Evolutionary conservation across 2,329 filamentous ascomycete species (phyloP).

Genomic region (Bertia moriformis): DNA sequence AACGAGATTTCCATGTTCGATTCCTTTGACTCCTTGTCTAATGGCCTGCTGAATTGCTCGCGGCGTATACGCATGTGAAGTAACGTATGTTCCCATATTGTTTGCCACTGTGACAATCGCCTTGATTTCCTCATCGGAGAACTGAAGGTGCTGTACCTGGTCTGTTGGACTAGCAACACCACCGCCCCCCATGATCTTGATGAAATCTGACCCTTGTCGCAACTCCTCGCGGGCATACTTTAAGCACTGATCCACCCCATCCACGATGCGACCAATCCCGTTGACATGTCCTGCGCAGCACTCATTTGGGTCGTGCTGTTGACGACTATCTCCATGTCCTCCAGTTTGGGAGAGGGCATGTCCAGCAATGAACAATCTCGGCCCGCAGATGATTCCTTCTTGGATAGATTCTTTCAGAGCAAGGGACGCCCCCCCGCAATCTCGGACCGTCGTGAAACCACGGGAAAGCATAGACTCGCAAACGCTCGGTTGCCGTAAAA

Average conservation of each 20-base stretch:
- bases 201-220: conserved; percentile 39
- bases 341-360: conserved; percentile 40
- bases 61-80: conserved; percentile 41
- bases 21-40: conserved; percentile 35
- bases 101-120: conserved; percentile 34
- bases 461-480: conserved; percentile 32
- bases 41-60: conserved; percentile 36
- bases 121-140: conserved; percentile 37
- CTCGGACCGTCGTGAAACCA: conserved; percentile 43
- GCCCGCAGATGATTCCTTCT: conserved; percentile 38
- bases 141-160: conserved; percentile 35
- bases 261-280: conserved; percentile 30
- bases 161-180: conserved; percentile 42
- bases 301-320: conserved; percentile 22
- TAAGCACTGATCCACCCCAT: conserved; percentile 39
- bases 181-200: conserved; percentile 46
- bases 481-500: conserved; percentile 30
- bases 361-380: conserved; percentile 37
- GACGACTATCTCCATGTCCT: conserved; percentile 37
- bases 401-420: conserved; percentile 41
- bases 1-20: conserved; percentile 30
- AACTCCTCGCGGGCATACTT: conserved; percentile 36
- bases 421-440: conserved; percentile 38
- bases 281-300: conserved; percentile 31
- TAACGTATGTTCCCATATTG: conserved; percentile 35